Base-by-base conservation (phyloP, 2,329 filamentous ascomycete species). In the Emergomyces pasteurianus region DNA sequence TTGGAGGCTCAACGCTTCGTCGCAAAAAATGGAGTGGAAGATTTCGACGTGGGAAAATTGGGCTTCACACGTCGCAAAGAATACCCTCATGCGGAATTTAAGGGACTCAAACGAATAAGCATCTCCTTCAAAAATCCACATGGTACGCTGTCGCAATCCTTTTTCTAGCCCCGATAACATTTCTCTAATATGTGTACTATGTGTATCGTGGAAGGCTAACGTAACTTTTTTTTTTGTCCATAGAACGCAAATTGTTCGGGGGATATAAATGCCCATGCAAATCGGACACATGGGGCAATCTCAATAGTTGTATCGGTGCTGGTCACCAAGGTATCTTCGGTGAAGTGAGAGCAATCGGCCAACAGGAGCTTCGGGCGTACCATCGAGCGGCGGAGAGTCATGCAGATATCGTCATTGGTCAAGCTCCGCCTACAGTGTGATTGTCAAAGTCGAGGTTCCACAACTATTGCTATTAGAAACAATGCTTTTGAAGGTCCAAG, bases 61-160 rank as follows among this genome's bases (percentile, higher is more conserved):
- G 56, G 56, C 18, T 36, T 58, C 14, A 16, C 56, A 3, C 56
- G 56, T n/a, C 56, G 42, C 40, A 58, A 47, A 50, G 56, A 58
- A 21, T 36, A 47, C 18, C 42, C 40, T 42, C 26, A 49, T 21
- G 40, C 46, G 16, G 40, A 10, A 36, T 58, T 36, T 21, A 50
- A 58, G 56, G 56, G 46, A 1, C 21, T 58, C 10, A 58, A 58
- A 7, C 56, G 56, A 26, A 34, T 58, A 26, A 58, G 56, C 21
- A 58, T 58, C 21, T 34, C 56, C 7, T 58, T 58, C 40, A 34
- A 21, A 34, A 40, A 23, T 12, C 1, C 56, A 16, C 21, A 36
- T 23, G 56, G 56, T 58, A 58, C 36, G 42, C 9, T 10, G 4
- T n/a, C 26, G 3, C 18, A 58, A 34, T 5, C 18, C 23, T 36